phyloP scores from a whole-genome alignment of 176 grass and related monocot genomes.

The Oryza australiensis region DNA sequence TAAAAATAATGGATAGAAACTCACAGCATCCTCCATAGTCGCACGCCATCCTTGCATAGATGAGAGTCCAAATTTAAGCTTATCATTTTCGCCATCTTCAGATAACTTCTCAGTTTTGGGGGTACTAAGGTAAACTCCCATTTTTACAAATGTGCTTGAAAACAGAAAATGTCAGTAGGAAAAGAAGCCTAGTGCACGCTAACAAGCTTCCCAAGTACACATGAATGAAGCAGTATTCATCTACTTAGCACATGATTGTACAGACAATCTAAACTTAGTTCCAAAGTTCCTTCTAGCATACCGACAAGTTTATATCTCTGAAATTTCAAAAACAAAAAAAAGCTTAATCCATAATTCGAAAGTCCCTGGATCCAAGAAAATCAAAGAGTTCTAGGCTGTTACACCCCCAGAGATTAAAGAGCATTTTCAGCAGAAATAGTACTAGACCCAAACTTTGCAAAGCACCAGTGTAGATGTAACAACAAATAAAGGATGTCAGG shows the following conservation, averaged over 20 bases:
- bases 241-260: background rate
- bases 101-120: constrained; percentile 91
- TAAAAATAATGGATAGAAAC: constrained; percentile 31
- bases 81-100: constrained; percentile 71
- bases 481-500: background rate
- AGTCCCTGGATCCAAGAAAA: background rate
- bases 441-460: background rate
- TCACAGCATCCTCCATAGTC: constrained; percentile 96
- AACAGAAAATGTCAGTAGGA: constrained; percentile 2
- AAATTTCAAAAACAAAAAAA: background rate
- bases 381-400: background rate
- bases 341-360: background rate
- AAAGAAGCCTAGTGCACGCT: background rate
- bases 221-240: background rate
- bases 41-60: constrained; percentile 98
- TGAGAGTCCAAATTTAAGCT: constrained; percentile 80
- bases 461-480: background rate
- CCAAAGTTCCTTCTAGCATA: background rate
- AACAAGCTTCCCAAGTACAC: background rate
- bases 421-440: background rate
- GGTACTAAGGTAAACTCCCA: constrained; percentile 95
- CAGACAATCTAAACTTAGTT: background rate
- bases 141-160: constrained; percentile 38
- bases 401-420: background rate
- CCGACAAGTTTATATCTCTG: background rate